Evolutionary conservation across 2,329 filamentous ascomycete genomes (phyloP), one percentile per base, ranked within the genome.

Genomic region (Gaeumannomyces tritici): DNA sequence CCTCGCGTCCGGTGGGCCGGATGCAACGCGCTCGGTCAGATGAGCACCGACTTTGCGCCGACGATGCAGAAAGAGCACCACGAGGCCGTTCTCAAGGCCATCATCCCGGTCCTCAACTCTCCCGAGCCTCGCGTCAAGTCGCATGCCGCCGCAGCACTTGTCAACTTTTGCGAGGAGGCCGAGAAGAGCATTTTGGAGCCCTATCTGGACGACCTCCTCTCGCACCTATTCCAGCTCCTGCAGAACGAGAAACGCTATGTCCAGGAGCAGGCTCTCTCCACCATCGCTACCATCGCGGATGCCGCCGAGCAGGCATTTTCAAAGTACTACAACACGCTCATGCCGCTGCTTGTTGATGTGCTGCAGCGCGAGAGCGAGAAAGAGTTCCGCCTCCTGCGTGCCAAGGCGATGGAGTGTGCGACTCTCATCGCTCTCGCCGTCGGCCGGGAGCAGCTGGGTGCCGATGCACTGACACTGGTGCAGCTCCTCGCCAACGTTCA

Each of bases 371-470:
- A 97, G 71, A 93, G 93, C 70, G 91, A 93, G 61, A 97, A 96
- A 77, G 95, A 99, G 71, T 93, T 93, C 75, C 85, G 93, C 62
- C 80, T 98, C 58, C 83, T 99, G 54, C 86, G 93, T 63, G 95
- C 95, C 60, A 99, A 99, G 80, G 95, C 95, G 3, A 99, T 99
- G 95, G 95, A 99, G 76, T 99, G 95, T 72, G 93, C 95, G 24
- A 99, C 95, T 9, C 80, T 99, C 56, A 99, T 99, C 70, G 91
- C 95, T 35, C 80, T 99, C 62, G 95, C 95, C 33, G 95, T 99
- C 64, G 95, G 95, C 61, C 95, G 96, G 75, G 90, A 96, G 69
- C 89, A 90, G 65, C 91, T 99, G 75, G 93, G 91, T 12, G 82
- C 84, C 66, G 93, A 99, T 76, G 93, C 93, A 4, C 82, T 95